Evolutionary conservation across 148 eudicot genomes (phyloP).

Genomic region (Chenopodium formosanum): DNA sequence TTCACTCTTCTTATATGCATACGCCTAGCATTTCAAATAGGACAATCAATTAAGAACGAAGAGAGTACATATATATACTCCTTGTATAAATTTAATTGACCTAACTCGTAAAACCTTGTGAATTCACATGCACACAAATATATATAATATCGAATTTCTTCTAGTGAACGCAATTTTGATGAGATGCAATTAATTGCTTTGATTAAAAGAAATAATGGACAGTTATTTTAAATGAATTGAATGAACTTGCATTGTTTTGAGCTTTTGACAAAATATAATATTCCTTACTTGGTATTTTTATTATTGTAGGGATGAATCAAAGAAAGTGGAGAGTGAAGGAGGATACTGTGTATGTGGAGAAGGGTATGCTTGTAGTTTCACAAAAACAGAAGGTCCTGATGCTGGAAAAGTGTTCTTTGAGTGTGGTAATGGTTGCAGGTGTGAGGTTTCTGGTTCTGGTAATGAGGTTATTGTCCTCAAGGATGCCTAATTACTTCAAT

Average conservation of each 20-base stretch:
- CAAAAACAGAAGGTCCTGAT: conserved; percentile 30
- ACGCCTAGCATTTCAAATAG: not conserved
- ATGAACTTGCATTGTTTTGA: no score
- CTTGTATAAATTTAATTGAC: no score
- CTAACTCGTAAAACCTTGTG: no score
- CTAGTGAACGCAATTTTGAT: no score
- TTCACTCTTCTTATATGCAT: not conserved
- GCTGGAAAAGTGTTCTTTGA: conserved; percentile 33
- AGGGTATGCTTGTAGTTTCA: conserved; percentile 39
- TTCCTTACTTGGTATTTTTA: not conserved
- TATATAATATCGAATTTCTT: no score
- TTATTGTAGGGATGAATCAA: conserved; percentile 10
- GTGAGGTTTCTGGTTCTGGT: conserved; percentile 30
- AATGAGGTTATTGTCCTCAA: conserved; percentile 17
- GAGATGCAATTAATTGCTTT: no score
- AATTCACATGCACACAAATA: no score
- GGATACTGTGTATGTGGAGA: conserved; percentile 38
- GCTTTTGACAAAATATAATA: no score
- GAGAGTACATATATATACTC: no score
- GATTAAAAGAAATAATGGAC: no score
- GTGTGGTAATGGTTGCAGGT: conserved; percentile 34
- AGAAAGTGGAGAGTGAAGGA: conserved; percentile 31
- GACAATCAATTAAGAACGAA: no score
- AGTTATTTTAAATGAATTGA: no score
- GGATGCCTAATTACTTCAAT: not conserved